Evolutionary conservation across 2,329 filamentous ascomycete genomes (phyloP).

Genomic region (Pseudogymnoascus sp.): DNA sequence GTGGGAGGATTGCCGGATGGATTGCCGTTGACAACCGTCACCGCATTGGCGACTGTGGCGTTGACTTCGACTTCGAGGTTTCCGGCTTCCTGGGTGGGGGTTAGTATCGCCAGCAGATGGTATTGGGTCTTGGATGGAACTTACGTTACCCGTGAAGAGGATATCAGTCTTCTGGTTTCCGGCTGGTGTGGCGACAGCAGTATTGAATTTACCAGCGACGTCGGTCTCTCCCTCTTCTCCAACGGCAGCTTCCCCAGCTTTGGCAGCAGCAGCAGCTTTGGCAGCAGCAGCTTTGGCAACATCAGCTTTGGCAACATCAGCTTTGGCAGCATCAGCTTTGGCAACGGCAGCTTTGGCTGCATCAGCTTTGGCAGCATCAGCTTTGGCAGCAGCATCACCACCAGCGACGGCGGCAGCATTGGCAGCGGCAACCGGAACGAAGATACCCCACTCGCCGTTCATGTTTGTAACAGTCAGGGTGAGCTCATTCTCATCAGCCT

Average conservation of each 20-base stretch:
- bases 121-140: neutral
- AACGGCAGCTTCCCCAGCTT: neutral
- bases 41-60: neutral
- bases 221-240: neutral
- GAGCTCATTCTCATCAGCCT: constrained; percentile 36
- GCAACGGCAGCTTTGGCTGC: neutral
- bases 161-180: neutral
- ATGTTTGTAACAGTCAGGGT: constrained; percentile 18
- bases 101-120: neutral
- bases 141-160: constrained; percentile 1
- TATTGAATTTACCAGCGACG: neutral
- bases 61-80: constrained; percentile 6
- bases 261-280: neutral
- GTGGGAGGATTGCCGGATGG: neutral
- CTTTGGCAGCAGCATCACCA: neutral
- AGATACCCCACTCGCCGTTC: constrained; percentile 21
- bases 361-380: neutral
- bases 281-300: neutral
- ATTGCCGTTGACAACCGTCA: neutral
- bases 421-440: neutral
- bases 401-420: neutral
- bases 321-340: neutral
- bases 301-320: neutral
- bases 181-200: neutral
- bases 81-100: constrained; percentile 24